phyloP scores from a whole-genome alignment of 805 yeast species.

The Ogataea salicorniae region DNA sequence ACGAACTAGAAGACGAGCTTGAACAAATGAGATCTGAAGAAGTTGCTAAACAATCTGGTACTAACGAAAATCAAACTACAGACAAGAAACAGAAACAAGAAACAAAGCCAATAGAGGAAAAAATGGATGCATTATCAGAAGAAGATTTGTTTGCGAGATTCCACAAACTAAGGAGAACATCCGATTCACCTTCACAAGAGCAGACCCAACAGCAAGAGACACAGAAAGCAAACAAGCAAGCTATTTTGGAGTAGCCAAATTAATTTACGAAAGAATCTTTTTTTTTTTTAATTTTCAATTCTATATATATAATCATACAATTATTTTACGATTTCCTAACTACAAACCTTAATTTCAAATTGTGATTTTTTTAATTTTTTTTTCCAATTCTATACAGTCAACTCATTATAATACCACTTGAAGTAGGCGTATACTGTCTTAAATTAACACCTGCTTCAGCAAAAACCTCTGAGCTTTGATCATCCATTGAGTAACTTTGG shows the following conservation, averaged over 20 bases:
- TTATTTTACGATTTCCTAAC: too few species aligned
- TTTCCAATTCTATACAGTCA: too few species aligned
- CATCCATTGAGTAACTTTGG: conserved; percentile 90
- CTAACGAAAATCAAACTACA: background rate
- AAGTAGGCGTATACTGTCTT: conserved; percentile 50
- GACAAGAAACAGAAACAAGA: background rate
- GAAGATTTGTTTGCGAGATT: background rate
- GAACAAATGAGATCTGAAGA: conserved; percentile 8
- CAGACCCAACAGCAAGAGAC: background rate
- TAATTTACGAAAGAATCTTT: background rate
- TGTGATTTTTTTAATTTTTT: background rate
- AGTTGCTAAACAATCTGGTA: background rate
- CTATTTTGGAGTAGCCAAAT: background rate
- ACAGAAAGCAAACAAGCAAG: background rate
- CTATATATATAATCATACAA: too few species aligned
- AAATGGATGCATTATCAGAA: background rate
- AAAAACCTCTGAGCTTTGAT: conserved; percentile 63
- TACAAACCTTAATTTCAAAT: background rate
- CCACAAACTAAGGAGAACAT: background rate
- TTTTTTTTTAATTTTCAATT: too few species aligned
- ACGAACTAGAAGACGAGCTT: conserved; percentile 23
- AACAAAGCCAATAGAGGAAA: background rate
- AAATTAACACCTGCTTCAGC: conserved; percentile 67
- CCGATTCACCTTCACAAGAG: background rate
- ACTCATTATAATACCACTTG: conserved; percentile 20